Evolutionary conservation across 768 basidiomycete genomes (phyloP).

Genomic region (Panaeolus cyanescens): DNA sequence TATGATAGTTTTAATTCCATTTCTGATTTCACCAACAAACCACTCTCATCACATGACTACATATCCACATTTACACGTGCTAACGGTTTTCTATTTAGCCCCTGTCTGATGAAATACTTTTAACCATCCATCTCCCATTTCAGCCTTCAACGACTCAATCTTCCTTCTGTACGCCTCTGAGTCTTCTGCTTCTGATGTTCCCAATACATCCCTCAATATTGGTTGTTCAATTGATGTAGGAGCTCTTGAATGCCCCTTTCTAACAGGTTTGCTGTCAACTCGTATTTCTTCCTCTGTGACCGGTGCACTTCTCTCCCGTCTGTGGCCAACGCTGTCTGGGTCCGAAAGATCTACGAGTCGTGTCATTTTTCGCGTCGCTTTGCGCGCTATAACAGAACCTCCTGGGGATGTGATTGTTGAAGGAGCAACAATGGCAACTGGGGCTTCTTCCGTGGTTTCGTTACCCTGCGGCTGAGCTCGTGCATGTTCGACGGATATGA

Average conservation of each 20-base stretch:
- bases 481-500: constrained; percentile 55
- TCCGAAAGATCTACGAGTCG: neutral
- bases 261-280: constrained; percentile 23
- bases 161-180: constrained; percentile 74
- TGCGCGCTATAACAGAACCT: neutral
- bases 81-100: constrained; percentile 13
- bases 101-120: constrained; percentile 65
- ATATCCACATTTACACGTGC: constrained; percentile 5
- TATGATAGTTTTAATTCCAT: neutral
- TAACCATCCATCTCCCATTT: constrained; percentile 90
- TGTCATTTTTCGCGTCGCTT: neutral
- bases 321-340: neutral
- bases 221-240: constrained; percentile 16
- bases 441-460: neutral
- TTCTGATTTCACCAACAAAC: constrained; percentile 3
- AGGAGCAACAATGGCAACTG: neutral
- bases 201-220: constrained; percentile 21
- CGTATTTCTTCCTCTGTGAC: constrained; percentile 30
- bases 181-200: constrained; percentile 32
- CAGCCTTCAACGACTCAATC: constrained; percentile 81
- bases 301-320: neutral
- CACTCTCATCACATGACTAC: constrained; percentile 17
- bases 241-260: neutral
- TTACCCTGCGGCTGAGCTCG: constrained; percentile 10
- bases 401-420: neutral